Evolutionary conservation across 139 green algal species (phyloP), one percentile per base, ranked within the genome.

Genomic region (Monoraphidium neglectum): DNA sequence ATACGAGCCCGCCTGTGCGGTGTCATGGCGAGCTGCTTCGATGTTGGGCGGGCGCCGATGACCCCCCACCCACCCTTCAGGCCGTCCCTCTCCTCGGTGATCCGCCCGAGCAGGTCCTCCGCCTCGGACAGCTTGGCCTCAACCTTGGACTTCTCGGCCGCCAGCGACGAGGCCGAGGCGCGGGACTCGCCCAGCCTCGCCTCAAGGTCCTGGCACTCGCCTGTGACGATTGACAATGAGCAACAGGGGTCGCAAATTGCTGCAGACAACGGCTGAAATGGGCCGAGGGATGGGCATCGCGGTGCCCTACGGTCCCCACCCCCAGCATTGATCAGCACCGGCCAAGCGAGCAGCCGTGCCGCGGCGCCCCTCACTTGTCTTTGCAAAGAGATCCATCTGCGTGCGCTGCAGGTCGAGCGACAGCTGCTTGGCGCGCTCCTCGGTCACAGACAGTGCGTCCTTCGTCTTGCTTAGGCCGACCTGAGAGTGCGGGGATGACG

Each of bases 391-490:
- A 51, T 90, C 80, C 82, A 91, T 89, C 60, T 90, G 76, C 12
- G 81, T 47, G 35, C 85, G 82, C 43, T 86, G 74, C 57, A 89
- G 51, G 30, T 88, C 85, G 24, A 87, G 64, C 1, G 53, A 71
- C 32, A 70, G 38, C 13, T 43, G 12, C 73, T 77, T 83, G 37
- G 82, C 69, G 12, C 66, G 68, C 66, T 90, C 85, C 79, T 95
- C 89, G 10, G 80, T 54, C 3, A 59, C 37, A 53, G 69, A 79
- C 32, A 95, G 78, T 78, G 74, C 67, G 46, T 84, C 80, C 66
- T 85, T 87, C 38, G 76, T 92, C 84, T 94, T 89, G 84, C 86
- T 90, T 40, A 94, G 63, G 54, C 73, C 73, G 13, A 73, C 43
- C 43, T 51, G 43, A 21, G 43, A 8, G 43, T 8, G 43, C n/a